phyloP scores from a whole-genome alignment of 108 stramenopile genomes.

The Cyclostephanos tholiformis region DNA sequence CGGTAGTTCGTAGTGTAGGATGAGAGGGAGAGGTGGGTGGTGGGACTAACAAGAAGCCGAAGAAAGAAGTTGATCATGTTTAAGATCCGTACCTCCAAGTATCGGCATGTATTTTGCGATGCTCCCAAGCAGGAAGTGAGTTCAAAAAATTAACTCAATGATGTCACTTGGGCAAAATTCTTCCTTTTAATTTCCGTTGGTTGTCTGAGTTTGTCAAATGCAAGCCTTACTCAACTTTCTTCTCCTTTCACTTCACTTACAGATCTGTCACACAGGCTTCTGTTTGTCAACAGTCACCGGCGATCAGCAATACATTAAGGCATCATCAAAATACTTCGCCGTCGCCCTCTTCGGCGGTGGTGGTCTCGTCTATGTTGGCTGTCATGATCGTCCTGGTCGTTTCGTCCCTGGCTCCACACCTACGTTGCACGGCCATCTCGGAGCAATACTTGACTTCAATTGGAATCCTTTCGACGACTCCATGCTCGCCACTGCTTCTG shows the following conservation, averaged over 20 bases:
- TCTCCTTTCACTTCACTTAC: slow-evolving; percentile 9
- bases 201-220: too few species aligned
- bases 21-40: too few species aligned
- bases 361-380: slow-evolving; percentile 90
- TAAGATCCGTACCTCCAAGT: slow-evolving; percentile 87
- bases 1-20: too few species aligned
- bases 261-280: slow-evolving; percentile 84
- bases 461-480: slow-evolving; percentile 97
- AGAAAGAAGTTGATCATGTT: slow-evolving; percentile 56
- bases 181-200: too few species aligned
- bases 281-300: slow-evolving; percentile 94
- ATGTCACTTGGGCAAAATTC: too few species aligned
- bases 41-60: too few species aligned
- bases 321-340: slow-evolving; percentile 97
- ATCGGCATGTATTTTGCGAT: slow-evolving; percentile 90
- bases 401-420: slow-evolving; percentile 77
- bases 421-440: slow-evolving; percentile 90
- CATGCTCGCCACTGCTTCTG: slow-evolving; percentile 90
- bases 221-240: slow-evolving; percentile 3
- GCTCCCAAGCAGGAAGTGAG: slow-evolving; percentile 85
- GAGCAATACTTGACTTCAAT: slow-evolving; percentile 94
- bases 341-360: slow-evolving; percentile 94
- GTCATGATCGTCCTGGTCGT: slow-evolving; percentile 86
- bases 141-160: not conserved
- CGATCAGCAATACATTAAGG: slow-evolving; percentile 99